Evolutionary conservation across 2,329 filamentous ascomycete genomes (phyloP).

Genomic region (Gliomastix tumulicola): DNA sequence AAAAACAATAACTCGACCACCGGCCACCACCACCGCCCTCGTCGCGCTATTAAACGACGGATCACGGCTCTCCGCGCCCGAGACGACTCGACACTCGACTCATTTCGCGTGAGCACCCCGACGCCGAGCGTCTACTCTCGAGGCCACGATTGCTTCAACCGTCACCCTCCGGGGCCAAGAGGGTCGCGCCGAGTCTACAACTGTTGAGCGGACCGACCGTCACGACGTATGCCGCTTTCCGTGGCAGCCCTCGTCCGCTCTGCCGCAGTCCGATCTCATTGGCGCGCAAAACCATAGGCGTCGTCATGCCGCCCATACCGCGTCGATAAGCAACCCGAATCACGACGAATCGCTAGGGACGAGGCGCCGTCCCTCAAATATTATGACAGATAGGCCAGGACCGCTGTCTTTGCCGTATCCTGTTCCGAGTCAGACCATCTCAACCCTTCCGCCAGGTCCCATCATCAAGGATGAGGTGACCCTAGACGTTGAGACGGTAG

Average conservation of each 20-base stretch:
- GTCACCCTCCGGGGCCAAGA: too few relatives aligned
- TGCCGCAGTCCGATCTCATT: conserved; percentile 10
- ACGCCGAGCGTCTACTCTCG: conserved; percentile 3
- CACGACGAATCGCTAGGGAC: too few relatives aligned
- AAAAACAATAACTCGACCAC: conserved; percentile 14
- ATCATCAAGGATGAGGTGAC: conserved; percentile 31
- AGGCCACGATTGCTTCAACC: conserved; percentile 1
- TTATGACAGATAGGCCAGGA: conserved; percentile 55
- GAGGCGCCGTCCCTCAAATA: conserved; percentile 42
- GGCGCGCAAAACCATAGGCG: conserved; percentile 38
- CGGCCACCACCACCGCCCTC: conserved; percentile 12
- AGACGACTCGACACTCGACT: conserved; percentile 1
- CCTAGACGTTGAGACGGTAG: conserved; percentile 34
- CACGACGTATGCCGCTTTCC: conserved; percentile 14
- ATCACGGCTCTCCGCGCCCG: conserved; percentile 7
- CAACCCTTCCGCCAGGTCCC: conserved; percentile 20
- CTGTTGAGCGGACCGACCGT: neutral
- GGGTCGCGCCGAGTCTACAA: too few relatives aligned
- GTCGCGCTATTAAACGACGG: conserved; percentile 10
- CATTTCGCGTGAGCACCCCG: conserved; percentile 3
- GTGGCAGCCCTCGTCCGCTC: conserved; percentile 11
- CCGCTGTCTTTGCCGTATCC: conserved; percentile 47
- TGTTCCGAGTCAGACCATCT: conserved; percentile 46
- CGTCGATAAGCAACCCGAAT: conserved; percentile 40
- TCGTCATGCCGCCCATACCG: conserved; percentile 53